These are phyloP conservation scores for sunflower (Helianthus annuus) DNA, from an alignment of 129 eudicot genomes.

Conservation along the genomic window HanXRQr2.0-SUNRISE NC_035439.2:35630781-35631280, in stretches of 20 bases:
- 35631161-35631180: not conserved
- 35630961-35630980: too few relatives aligned
- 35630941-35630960: too few relatives aligned
- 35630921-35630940: too few relatives aligned
- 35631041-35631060: not conserved
- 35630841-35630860: too few relatives aligned
- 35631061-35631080: not conserved
- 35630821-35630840: too few relatives aligned
- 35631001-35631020: not conserved
- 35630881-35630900: too few relatives aligned
- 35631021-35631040: not conserved
- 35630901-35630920: too few relatives aligned
- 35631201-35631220: too few relatives aligned
- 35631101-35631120: not conserved
- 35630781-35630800: too few relatives aligned
- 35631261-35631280: not conserved
- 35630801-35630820: too few relatives aligned
- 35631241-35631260: not conserved
- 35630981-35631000: not conserved
- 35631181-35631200: too few relatives aligned
- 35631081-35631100: not conserved
- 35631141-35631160: not conserved
- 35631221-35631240: slow-evolving; percentile 20
- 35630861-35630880: too few relatives aligned
- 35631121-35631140: not conserved